Percentiles rank a stretch among this genome's conserved stretches.
Evolutionary conservation across 768 basidiomycete species (phyloP).

Genomic region (Suillus subluteus): DNA sequence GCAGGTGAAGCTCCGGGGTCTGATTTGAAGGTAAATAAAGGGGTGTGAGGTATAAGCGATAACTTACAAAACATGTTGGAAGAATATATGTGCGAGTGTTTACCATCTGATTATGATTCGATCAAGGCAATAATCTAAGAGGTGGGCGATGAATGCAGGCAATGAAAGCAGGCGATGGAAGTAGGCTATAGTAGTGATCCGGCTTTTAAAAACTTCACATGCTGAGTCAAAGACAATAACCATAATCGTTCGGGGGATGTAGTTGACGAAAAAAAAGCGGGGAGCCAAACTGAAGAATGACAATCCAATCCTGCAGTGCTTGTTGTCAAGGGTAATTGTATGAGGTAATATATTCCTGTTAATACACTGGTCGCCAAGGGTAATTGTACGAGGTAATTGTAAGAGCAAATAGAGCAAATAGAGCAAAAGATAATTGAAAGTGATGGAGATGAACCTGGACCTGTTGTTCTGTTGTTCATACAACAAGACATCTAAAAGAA

Average conservation of each 20-base stretch:
- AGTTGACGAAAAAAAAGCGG: background rate
- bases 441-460: background rate
- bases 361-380: no score
- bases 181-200: background rate
- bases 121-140: no score
- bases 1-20: constrained; percentile 9
- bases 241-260: background rate
- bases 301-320: background rate
- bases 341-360: background rate
- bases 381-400: background rate
- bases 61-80: constrained; percentile 1
- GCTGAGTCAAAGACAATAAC: background rate
- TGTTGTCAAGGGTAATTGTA: background rate
- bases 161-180: background rate
- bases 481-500: background rate
- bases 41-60: background rate
- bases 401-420: background rate
- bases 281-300: background rate
- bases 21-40: background rate
- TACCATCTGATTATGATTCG: background rate
- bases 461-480: background rate
- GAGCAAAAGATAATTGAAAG: background rate
- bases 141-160: no score
- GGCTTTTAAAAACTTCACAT: background rate
- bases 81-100: constrained; percentile 8